These are phyloP conservation scores for Botryotinia narcissicola DNA, from an alignment of 2,329 filamentous ascomycete genomes.

Conservation along the genomic window DNA sequence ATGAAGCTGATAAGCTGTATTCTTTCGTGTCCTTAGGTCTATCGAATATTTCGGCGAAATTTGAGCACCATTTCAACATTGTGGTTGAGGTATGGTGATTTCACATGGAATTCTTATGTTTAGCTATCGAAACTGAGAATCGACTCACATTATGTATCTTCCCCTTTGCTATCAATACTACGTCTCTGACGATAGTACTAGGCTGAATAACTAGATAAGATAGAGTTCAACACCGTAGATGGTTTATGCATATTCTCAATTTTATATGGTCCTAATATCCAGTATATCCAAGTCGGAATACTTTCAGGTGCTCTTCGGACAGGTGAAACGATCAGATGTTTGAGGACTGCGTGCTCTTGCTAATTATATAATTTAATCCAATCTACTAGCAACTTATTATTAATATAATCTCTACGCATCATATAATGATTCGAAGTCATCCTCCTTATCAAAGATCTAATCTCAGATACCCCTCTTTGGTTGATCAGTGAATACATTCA, in stretches of 20 bases:
- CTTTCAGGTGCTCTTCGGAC: background rate
- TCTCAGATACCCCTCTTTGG: too few relatives aligned
- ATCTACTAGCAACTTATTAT: background rate
- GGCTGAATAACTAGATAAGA: background rate
- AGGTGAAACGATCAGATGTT: background rate
- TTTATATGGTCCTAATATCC: accelerated
- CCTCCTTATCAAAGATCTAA: too few relatives aligned
- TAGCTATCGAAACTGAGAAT: background rate
- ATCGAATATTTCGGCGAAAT: background rate
- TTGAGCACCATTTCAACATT: background rate
- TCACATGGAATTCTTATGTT: accelerated
- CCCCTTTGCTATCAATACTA: background rate
- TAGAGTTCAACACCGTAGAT: background rate
- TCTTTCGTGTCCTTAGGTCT: background rate
- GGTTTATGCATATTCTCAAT: too few relatives aligned
- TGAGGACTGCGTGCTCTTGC: background rate
- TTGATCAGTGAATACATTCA: background rate
- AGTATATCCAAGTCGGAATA: accelerated
- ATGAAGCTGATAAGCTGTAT: background rate
- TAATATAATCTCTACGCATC: too few relatives aligned
- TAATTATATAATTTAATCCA: background rate
- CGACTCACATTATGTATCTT: accelerated
- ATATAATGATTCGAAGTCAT: too few relatives aligned
- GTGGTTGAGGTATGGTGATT: background rate
- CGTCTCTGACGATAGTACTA: background rate